Conservation (phyloP, 192 early-diverging fungal species). For the Coemansia asiatica region DNA sequence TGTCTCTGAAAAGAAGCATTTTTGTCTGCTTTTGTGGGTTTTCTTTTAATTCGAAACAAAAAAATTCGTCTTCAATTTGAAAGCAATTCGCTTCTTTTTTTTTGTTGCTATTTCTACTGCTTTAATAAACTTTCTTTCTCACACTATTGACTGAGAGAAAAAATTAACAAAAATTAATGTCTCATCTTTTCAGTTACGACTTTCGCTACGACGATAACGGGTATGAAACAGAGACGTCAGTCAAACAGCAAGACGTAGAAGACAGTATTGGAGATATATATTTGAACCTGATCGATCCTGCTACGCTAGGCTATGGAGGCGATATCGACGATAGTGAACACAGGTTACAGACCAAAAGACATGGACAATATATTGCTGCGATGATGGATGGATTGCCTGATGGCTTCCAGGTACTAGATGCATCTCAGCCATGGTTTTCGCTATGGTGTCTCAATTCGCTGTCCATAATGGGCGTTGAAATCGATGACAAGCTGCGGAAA, state of each 20-base stretch:
- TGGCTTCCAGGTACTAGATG: conserved; percentile 70
- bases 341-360: conserved; percentile 57
- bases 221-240: conserved; percentile 45
- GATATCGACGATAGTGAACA: conserved; percentile 29
- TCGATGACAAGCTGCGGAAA: conserved; percentile 53
- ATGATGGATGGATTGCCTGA: conserved; percentile 57
- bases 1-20: no score
- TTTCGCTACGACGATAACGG: conserved; percentile 53
- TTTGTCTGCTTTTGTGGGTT: no score
- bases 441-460: conserved; percentile 90
- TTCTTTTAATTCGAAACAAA: not conserved
- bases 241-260: conserved; percentile 40
- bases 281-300: conserved; percentile 13
- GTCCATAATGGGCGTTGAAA: conserved; percentile 65
- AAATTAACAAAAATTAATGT: conserved; percentile 7
- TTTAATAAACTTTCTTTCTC: not conserved
- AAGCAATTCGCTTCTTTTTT: not conserved
- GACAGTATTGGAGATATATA: conserved; percentile 43
- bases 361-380: conserved; percentile 60
- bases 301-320: conserved; percentile 23
- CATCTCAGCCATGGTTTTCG: conserved; percentile 86
- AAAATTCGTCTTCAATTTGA: not conserved
- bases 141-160: not conserved
- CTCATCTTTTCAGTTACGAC: conserved; percentile 38
- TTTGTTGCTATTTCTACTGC: not conserved